Evolutionary conservation across 176 grass and related monocot species (phyloP).

Genomic region (Aegilops longissima): DNA sequence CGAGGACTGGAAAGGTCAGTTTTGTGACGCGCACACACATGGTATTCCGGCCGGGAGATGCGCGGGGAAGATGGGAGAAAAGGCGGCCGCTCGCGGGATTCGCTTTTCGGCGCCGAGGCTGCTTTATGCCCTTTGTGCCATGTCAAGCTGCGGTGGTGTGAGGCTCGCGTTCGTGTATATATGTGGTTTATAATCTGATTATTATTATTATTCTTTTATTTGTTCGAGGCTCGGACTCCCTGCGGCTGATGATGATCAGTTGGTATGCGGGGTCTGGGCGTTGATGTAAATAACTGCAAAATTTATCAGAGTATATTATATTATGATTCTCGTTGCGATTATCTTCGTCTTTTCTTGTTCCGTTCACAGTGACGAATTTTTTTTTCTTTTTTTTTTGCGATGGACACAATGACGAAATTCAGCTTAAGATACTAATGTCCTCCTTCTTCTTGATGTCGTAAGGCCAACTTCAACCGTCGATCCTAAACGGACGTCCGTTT

Average conservation of each 20-base stretch:
- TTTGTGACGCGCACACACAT: slow-evolving; percentile 27
- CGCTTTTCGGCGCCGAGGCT: not conserved
- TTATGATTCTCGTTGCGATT: not conserved
- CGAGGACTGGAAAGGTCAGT: not conserved
- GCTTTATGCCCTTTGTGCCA: slow-evolving; percentile 33
- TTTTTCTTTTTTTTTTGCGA: no score
- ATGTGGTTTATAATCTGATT: not conserved
- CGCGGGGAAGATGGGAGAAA: not conserved
- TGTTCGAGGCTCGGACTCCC: not conserved
- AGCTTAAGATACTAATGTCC: no score
- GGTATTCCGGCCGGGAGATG: slow-evolving; percentile 12
- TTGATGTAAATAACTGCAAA: slow-evolving; percentile 31
- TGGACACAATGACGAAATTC: not conserved
- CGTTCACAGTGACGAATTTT: not conserved
- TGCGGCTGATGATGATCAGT: not conserved
- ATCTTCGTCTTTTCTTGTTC: not conserved
- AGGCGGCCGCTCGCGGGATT: slow-evolving; percentile 13
- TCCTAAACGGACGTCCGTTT: no score
- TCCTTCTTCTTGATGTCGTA: not conserved
- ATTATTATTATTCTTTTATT: slow-evolving; percentile 38
- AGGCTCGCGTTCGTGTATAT: slow-evolving; percentile 31
- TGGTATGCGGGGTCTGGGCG: not conserved
- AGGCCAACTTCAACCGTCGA: no score
- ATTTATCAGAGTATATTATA: not conserved
- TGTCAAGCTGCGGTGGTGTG: slow-evolving; percentile 18